These are phyloP conservation scores for Beauveria rudraprayagi DNA, from an alignment of 2,329 filamentous ascomycete species.

Conservation along the genomic window DNA sequence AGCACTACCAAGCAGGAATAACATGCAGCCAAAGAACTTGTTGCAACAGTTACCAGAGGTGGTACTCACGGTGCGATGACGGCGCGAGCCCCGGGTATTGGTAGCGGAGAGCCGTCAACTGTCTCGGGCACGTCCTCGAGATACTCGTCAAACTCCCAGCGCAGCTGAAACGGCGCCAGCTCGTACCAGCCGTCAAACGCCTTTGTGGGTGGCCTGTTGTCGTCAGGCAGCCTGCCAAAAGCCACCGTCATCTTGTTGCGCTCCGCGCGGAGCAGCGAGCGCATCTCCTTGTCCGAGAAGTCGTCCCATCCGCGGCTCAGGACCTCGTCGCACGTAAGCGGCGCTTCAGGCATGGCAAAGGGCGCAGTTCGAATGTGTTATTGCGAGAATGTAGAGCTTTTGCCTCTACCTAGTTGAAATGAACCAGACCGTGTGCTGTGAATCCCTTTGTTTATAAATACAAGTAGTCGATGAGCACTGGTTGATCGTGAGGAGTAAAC, in stretches of 20 bases:
- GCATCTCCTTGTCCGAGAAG: background rate
- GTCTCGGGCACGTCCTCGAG: slow-evolving; percentile 61
- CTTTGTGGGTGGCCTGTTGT: slow-evolving; percentile 53
- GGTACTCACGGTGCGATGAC: slow-evolving; percentile 83
- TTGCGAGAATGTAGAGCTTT: too few relatives aligned
- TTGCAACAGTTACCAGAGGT: too few relatives aligned
- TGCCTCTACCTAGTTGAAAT: too few relatives aligned
- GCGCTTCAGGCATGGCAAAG: background rate
- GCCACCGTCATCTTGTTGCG: slow-evolving; percentile 1
- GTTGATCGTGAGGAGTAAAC: background rate
- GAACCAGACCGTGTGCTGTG: background rate
- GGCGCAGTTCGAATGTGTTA: background rate
- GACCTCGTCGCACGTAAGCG: slow-evolving; percentile 8
- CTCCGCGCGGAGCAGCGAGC: slow-evolving; percentile 1
- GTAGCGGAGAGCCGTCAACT: slow-evolving; percentile 52
- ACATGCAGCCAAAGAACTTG: background rate
- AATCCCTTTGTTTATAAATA: background rate
- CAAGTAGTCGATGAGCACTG: background rate
- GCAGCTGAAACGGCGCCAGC: slow-evolving; percentile 49
- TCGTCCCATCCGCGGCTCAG: slow-evolving; percentile 4
- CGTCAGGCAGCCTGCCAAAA: background rate
- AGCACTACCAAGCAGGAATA: background rate
- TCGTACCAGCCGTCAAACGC: slow-evolving; percentile 80
- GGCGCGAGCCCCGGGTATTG: slow-evolving; percentile 65
- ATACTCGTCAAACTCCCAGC: slow-evolving; percentile 63